A percentile compares a stretch with the other conserved stretches of the same genome.
Evolutionary conservation across 2,329 filamentous ascomycete genomes (phyloP).

Genomic region (Aspergillus japonicus): DNA sequence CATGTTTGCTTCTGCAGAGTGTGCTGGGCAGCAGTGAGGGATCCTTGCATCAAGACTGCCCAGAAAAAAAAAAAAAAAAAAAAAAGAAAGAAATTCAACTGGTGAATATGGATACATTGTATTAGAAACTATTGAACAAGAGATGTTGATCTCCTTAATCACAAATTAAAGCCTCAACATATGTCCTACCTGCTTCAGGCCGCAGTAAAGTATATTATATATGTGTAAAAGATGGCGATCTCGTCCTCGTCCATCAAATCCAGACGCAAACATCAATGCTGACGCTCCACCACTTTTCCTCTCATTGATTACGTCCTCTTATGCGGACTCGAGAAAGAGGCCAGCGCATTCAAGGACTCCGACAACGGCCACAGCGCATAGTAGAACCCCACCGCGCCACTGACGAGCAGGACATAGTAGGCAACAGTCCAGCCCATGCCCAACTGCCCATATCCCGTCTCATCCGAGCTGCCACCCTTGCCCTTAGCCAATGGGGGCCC

Average conservation of each 20-base stretch:
- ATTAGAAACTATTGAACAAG: neutral
- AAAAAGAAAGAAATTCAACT: too few species aligned
- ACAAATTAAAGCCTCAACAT: too few species aligned
- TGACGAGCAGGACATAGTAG: slow-evolving; percentile 76
- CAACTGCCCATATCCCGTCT: slow-evolving; percentile 28
- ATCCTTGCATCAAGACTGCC: too few species aligned
- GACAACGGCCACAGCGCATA: slow-evolving; percentile 70
- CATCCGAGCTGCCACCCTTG: slow-evolving; percentile 38
- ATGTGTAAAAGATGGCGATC: neutral
- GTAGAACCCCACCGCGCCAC: slow-evolving; percentile 71
- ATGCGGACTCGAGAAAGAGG: slow-evolving; percentile 27
- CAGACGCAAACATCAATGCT: neutral
- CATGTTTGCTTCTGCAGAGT: neutral
- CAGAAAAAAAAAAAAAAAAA: too few species aligned
- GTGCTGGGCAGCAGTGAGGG: neutral
- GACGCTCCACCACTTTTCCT: neutral
- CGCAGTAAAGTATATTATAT: neutral
- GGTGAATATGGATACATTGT: neutral
- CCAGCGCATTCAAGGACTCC: slow-evolving; percentile 45
- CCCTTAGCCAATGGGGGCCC: slow-evolving; percentile 36
- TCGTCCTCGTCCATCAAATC: neutral
- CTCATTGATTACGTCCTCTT: neutral
- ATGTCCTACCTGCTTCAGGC: neutral
- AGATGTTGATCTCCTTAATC: too few species aligned
- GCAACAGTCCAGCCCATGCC: slow-evolving; percentile 65